Evolutionary conservation across 2,329 filamentous ascomycete species (phyloP).

Genomic region (Xylaria arbuscula): DNA sequence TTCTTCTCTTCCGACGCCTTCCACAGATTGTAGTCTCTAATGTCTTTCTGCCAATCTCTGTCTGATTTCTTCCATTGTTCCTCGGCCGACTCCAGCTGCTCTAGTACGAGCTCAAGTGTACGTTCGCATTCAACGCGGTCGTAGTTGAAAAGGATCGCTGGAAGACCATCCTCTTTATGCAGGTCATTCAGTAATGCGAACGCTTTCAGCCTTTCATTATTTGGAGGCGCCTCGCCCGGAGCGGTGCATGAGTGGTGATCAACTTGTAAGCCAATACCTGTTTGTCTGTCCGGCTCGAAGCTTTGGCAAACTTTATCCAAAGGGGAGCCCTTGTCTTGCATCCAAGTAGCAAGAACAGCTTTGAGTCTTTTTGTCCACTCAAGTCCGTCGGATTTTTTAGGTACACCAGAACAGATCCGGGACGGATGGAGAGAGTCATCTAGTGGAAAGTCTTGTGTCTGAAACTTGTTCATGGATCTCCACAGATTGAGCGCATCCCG

Average conservation of each 20-base stretch:
- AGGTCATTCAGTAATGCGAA: conserved; percentile 69
- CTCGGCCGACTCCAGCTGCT: conserved; percentile 66
- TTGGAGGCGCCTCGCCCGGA: neutral
- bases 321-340: conserved; percentile 61
- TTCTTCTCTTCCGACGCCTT: conserved; percentile 57
- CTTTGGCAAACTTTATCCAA: conserved; percentile 60
- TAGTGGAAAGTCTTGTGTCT: conserved; percentile 63
- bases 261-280: neutral
- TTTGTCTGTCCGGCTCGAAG: neutral
- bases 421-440: conserved; percentile 60
- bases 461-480: conserved; percentile 69
- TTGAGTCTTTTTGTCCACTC: conserved; percentile 74
- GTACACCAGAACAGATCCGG: conserved; percentile 60
- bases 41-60: conserved; percentile 68
- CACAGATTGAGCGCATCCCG: conserved; percentile 76
- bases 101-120: conserved; percentile 63
- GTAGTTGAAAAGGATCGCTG: conserved; percentile 82
- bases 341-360: conserved; percentile 67
- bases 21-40: conserved; percentile 69
- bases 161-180: conserved; percentile 72
- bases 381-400: conserved; percentile 74
- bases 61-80: conserved; percentile 66
- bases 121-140: conserved; percentile 73
- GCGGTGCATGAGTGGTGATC: neutral
- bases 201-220: conserved; percentile 14